Evolutionary conservation across 768 basidiomycete genomes (phyloP).

Genomic region (Lepiota subincarnata): DNA sequence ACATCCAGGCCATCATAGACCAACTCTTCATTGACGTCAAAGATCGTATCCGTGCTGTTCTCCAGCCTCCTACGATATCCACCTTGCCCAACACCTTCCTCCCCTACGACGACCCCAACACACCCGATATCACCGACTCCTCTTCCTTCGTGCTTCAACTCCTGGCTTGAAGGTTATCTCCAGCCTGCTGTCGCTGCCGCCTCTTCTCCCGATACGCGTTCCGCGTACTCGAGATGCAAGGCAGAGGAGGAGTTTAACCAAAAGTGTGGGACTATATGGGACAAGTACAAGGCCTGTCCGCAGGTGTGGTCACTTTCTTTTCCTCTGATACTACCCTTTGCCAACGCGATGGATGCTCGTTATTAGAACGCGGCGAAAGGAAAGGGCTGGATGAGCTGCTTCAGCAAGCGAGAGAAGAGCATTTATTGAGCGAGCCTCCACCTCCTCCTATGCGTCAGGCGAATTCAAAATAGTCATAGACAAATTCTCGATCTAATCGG

Average conservation of each 20-base stretch:
- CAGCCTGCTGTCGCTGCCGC: conserved; percentile 63
- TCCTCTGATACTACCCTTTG: background rate
- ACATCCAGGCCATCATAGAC: conserved; percentile 82
- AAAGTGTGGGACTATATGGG: conserved; percentile 83
- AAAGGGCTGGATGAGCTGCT: conserved; percentile 70
- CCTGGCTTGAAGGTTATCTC: conserved; percentile 97
- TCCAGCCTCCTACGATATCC: conserved; percentile 51
- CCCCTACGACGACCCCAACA: conserved; percentile 47
- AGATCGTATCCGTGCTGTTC: conserved; percentile 80
- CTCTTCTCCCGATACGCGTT: conserved; percentile 39
- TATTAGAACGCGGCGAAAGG: conserved; percentile 73
- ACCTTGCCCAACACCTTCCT: conserved; percentile 41
- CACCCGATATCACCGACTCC: conserved; percentile 14
- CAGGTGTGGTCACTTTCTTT: conserved; percentile 54
- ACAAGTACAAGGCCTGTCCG: conserved; percentile 74
- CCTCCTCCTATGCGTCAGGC: conserved; percentile 21
- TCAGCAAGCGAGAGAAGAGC: conserved; percentile 75
- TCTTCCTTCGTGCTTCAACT: conserved; percentile 79
- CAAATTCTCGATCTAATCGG: too few species aligned
- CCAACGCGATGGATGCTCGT: background rate
- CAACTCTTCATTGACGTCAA: conserved; percentile 96
- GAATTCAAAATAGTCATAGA: background rate
- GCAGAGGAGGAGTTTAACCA: conserved; percentile 85
- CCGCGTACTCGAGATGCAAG: conserved; percentile 67
- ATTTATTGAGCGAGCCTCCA: conserved; percentile 63